Conservation (phyloP, 108 stramenopile genomes). For the Skeletonema grethae region DNA sequence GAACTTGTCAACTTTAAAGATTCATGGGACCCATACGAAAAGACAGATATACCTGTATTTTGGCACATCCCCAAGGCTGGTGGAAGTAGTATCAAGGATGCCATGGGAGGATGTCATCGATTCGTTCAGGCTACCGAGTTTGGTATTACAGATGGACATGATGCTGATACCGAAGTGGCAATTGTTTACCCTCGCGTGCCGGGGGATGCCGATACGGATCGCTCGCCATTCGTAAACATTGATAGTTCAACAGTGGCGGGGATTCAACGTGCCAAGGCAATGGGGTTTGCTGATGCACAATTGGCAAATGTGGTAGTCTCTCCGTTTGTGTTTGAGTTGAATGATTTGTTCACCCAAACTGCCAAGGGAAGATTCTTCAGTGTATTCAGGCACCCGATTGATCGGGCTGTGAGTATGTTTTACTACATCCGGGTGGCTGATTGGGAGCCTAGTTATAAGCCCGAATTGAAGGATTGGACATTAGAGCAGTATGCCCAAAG, state of each 20-base stretch:
- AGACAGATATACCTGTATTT: conserved; percentile 51
- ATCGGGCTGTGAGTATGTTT: conserved; percentile 61
- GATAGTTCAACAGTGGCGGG: conserved; percentile 63
- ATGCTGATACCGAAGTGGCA: conserved; percentile 51
- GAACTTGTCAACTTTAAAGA: conserved; percentile 51
- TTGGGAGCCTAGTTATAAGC: conserved; percentile 61
- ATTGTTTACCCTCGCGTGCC: conserved; percentile 56
- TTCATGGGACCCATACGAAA: conserved; percentile 53
- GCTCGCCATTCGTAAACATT: conserved; percentile 62
- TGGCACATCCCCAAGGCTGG: conserved; percentile 66
- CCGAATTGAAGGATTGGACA: conserved; percentile 58
- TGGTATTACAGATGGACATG: conserved; percentile 63
- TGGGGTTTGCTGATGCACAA: conserved; percentile 64
- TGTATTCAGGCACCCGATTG: conserved; percentile 67
- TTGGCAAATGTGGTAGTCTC: conserved; percentile 62
- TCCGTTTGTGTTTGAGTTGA: conserved; percentile 57
- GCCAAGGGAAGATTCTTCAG: conserved; percentile 54
- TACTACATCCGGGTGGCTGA: conserved; percentile 56
- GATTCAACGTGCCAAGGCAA: conserved; percentile 50
- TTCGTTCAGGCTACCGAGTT: conserved; percentile 60
- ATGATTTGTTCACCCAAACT: conserved; percentile 55
- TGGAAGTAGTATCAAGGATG: conserved; percentile 56
- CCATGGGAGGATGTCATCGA: conserved; percentile 58
- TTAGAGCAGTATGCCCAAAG: conserved; percentile 55
- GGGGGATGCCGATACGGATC: conserved; percentile 48